Evolutionary conservation across 1,139 yeast genomes (phyloP).

Genomic region (Kodamaea derodonti): DNA sequence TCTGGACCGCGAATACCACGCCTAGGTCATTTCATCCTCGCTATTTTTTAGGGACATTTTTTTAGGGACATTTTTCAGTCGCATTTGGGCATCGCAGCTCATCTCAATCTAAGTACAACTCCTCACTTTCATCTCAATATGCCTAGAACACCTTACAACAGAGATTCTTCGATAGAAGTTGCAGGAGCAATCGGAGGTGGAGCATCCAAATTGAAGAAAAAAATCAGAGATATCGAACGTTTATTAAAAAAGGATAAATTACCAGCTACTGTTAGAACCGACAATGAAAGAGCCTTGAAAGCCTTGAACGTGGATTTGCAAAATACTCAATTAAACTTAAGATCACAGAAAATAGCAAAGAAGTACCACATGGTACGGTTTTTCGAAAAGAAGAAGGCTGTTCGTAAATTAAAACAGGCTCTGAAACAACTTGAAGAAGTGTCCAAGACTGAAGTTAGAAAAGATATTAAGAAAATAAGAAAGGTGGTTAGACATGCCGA

Average conservation of each 20-base stretch:
- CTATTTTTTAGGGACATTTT: no score
- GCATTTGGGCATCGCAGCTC: neutral
- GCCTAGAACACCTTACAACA: conserved; percentile 13
- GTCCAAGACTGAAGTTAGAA: conserved; percentile 40
- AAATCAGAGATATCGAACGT: conserved; percentile 82
- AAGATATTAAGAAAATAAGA: conserved; percentile 50
- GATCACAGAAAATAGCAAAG: conserved; percentile 58
- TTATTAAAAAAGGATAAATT: conserved; percentile 57
- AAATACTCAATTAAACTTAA: conserved; percentile 46
- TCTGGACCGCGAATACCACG: no score
- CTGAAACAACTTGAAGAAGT: conserved; percentile 44
- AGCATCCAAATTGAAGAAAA: conserved; percentile 64
- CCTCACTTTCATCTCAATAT: conserved; percentile 3
- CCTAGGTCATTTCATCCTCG: no score
- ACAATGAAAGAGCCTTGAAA: conserved; percentile 81
- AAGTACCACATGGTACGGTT: conserved; percentile 93
- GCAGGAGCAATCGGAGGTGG: conserved; percentile 34
- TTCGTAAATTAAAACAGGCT: conserved; percentile 66
- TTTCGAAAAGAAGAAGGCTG: conserved; percentile 86
- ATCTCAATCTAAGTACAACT: neutral
- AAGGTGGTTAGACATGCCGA: conserved; percentile 55
- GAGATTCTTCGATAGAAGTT: conserved; percentile 21
- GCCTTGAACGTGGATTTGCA: conserved; percentile 68
- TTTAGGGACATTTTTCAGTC: no score
- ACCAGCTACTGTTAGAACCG: conserved; percentile 73